Base-by-base conservation (phyloP, 75 land plant genomes). In the Sequoia sempervirens region DNA sequence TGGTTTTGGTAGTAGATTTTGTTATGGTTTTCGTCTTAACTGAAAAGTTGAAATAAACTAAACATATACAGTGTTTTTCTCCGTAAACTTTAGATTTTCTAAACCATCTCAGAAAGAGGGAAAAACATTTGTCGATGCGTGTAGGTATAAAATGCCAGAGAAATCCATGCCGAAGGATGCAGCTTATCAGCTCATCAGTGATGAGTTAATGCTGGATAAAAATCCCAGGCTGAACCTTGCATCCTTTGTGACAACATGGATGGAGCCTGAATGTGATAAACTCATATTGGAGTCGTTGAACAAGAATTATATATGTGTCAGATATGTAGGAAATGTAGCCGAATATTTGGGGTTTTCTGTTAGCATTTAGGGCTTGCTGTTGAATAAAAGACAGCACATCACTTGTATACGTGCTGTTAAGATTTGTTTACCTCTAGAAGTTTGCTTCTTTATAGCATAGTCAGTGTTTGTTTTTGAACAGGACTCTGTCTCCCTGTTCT, bases 261-360 rank as follows among this genome's bases (percentile, higher is more conserved):
- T 92, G 94, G 92, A 92, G 82, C 94, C 93, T 7, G 94, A 92
- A 83, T 89, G 89, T 79, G 89, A 93, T 45, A 87, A 89, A 74
- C 88, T 93, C 43, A 88, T 91, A 36, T 79, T 89, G 86, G 54
- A 41, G 9, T 69, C 93, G 56, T 70, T 90, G 23, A 90, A 88
- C 85, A 92, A 92, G 87, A 92, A 92, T 68, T 92, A 90, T 70
- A n/a, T n/a, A n/a, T n/a, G n/a, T n/a, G n/a, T n/a, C n/a, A n/a
- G n/a, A n/a, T n/a, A n/a, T n/a, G n/a, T n/a, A n/a, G n/a, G n/a
- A n/a, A n/a, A n/a, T n/a, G n/a, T n/a, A n/a, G n/a, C n/a, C n/a
- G n/a, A n/a, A n/a, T n/a, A n/a, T n/a, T n/a, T n/a, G n/a, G n/a
- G n/a, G n/a, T n/a, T n/a, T n/a, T n/a, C n/a, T n/a, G n/a, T n/a